These are phyloP conservation scores for Fusarium abutilonis DNA, from an alignment of 2,329 filamentous ascomycete species.

Conservation along the genomic window DNA sequence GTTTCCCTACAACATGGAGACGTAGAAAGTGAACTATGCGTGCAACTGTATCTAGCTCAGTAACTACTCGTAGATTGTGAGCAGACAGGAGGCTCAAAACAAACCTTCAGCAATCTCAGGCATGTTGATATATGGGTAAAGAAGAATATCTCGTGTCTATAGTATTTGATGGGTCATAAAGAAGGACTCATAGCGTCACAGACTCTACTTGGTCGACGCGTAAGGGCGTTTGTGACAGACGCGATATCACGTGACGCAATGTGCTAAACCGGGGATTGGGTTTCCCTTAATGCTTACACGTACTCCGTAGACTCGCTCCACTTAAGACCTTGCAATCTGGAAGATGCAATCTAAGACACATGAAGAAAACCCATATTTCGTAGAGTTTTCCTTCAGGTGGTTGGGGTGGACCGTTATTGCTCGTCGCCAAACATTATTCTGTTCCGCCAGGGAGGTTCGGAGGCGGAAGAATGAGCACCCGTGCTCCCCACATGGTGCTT, in stretches of 20 bases:
- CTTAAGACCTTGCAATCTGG: neutral
- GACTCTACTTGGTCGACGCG: constrained; percentile 25
- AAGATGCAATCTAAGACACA: constrained; percentile 7
- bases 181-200: constrained; percentile 21
- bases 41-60: constrained; percentile 65
- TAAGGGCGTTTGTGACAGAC: neutral
- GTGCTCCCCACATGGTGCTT: constrained; percentile 38
- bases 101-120: constrained; percentile 71
- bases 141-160: neutral
- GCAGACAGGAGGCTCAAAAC: constrained; percentile 15
- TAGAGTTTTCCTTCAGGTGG: constrained; percentile 8
- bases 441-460: constrained; percentile 5
- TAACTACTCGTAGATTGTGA: neutral
- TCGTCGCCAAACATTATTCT: constrained; percentile 31
- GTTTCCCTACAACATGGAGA: constrained; percentile 85
- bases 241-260: constrained; percentile 42
- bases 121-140: constrained; percentile 53
- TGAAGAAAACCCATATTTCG: constrained; percentile 20
- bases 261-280: neutral
- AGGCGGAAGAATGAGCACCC: constrained; percentile 30
- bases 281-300: neutral
- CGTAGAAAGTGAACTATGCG: constrained; percentile 87
- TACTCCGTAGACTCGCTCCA: constrained; percentile 2
- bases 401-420: constrained; percentile 18
- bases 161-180: neutral